Base-by-base conservation (phyloP, 108 stramenopile genomes). In the Stephanodiscus minutulus region DNA sequence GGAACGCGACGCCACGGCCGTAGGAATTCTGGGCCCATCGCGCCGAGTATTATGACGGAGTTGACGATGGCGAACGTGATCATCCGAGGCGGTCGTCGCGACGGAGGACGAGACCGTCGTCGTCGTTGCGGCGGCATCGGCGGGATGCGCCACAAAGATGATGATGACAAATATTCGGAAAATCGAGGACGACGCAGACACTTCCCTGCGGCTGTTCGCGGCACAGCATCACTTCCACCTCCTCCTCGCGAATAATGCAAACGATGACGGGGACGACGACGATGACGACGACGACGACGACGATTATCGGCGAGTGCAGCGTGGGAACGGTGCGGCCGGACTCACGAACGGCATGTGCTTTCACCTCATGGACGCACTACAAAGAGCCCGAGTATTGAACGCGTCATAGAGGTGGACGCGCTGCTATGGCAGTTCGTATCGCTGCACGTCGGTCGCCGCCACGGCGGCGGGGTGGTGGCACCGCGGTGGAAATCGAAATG, bases 331-430 rank as follows among this genome's bases (percentile, higher is more conserved):
- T 50, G n/a, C 18, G 3, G 22, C 8, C 0, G 29, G 68, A 12
- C 25, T 76, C 24, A 64, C 61, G 21, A 77, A 77, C 69, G 76
- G 37, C 24, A 77, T 77, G 76, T 70, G 64, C 48, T 68, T 68
- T 11, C 68, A 77, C 47, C 62, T 77, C 17, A 59, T 77, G n/a
- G 76, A 77, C 64, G 76, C 76, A 0, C 36, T 77, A 50, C 76
- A 20, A 77, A 57, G 44, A 77, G 76, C 54, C 29, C 76, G 31
- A 64, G 57, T 5, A 17, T 70, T 4, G 12, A 68, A n/a, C 76
- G 70, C 49, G 76, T 77, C n/a, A 15, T 12, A 4, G 13, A 33
- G 35, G 76, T 68, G 33, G 76, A 77, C 35, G 28, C 39, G 11
- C 18, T 69, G 25, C 44, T 77, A 13, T 62, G 76, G 0, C 67